Evolutionary conservation across 164 flowering plant species (phyloP), one percentile per base, ranked within the genome.

Genomic region (Platanus orientalis): DNA sequence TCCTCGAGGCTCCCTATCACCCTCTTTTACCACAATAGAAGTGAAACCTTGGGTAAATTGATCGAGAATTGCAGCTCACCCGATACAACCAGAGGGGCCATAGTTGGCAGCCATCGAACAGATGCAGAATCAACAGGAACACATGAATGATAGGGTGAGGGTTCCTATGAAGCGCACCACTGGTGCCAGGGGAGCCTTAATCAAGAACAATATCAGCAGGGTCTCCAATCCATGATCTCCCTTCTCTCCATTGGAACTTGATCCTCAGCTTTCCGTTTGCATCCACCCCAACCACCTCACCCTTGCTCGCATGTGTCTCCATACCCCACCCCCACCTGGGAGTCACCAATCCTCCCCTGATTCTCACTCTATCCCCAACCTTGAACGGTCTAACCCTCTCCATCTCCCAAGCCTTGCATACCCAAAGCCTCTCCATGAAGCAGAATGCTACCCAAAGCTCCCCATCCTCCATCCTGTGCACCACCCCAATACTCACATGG

Each of bases 321-420:
- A 94, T 94, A 27, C 99, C 99, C 99, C 97, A 94, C 0, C 90
- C 99, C 96, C 96, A 91, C 53, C 99, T 75, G 14, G 99, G 99
- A 3, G 84, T 62, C 44, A 80, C 93, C 65, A 94, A 61, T 45
- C 96, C 93, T 19, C 79, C 83, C 79, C 75, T 80, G n/a, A 91
- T 86, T 62, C 71, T 85, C 62, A 94, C 97, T 62, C 80, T 86
- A 70, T 94, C 99, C 40, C 96, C 96, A 1, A 88, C 81, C 71
- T 58, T 74, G 69, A 89, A 94, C 11, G 92, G 77, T 57, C 97
- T 79, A 21, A 88, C 76, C 62, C 69, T 74, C 69, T 89, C 97
- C 92, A 89, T 75, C 64, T 94, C 99, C 60, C 69, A 67, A 26
- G 78, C 73, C 69, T 89, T 88, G 65, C 99, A 94, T 54, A 89